A percentile compares a stretch with the other conserved stretches of the same genome.
These are phyloP conservation scores for Insectozyma bohioensis DNA, from an alignment of 1,139 yeast genomes.

Conservation along the genomic window DNA sequence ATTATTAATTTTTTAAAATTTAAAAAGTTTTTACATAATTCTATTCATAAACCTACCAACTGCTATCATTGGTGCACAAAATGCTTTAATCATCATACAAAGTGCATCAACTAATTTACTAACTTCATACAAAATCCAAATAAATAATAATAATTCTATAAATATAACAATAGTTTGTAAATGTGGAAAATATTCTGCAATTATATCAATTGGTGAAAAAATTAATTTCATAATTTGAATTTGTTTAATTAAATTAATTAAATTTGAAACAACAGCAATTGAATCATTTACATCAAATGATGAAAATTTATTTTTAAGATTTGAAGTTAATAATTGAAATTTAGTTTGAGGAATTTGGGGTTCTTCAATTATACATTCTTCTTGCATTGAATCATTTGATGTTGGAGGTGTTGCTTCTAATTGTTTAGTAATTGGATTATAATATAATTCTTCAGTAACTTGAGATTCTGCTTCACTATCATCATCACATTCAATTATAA, in stretches of 20 bases:
- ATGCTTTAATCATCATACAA: constrained; percentile 48
- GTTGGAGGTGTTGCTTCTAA: constrained; percentile 36
- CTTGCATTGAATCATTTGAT: constrained; percentile 22
- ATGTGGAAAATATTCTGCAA: constrained; percentile 39
- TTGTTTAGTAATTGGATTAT: constrained; percentile 34
- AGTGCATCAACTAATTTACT: constrained; percentile 45
- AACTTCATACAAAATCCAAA: constrained; percentile 46
- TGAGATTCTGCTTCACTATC: constrained; percentile 23
- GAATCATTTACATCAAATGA: constrained; percentile 6
- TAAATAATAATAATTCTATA: constrained; percentile 37
- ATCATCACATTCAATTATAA: constrained; percentile 34
- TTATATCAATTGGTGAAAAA: constrained; percentile 45
- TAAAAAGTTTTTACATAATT: constrained; percentile 26
- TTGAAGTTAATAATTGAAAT: not conserved
- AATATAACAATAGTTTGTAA: constrained; percentile 41
- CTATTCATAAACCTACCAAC: constrained; percentile 47
- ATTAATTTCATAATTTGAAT: constrained; percentile 38
- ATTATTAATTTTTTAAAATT: not conserved
- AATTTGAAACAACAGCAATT: constrained; percentile 25
- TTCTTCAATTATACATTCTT: constrained; percentile 3
- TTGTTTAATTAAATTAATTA: constrained; percentile 35
- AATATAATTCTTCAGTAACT: constrained; percentile 31
- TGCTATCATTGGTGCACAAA: constrained; percentile 52
- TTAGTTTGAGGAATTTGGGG: not conserved
- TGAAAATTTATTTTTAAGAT: constrained; percentile 1